Evolutionary conservation across 805 yeast species (phyloP), one percentile per base, ranked within the genome.

Genomic region (Candida broadrunensis): DNA sequence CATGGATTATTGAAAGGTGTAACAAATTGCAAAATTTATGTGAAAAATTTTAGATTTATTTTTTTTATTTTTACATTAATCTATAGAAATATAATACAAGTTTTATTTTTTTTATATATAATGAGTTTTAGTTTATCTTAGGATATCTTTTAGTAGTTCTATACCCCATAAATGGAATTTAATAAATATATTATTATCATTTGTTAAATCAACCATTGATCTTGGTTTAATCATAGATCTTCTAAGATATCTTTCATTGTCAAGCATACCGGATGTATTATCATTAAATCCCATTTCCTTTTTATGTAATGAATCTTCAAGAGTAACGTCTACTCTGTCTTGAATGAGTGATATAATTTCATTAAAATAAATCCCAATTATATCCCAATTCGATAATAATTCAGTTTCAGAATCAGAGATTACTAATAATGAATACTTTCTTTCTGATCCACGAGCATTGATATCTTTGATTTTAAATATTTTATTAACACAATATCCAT

Each of bases 361-460:
- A n/a, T 44, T 47, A 21, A 59, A 42, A 43, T 58, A 78, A 8
- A 63, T 54, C 13, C 64, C 56, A 1, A 81, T 68, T 34, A 72
- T 56, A 29, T 76, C 72, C 81, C 86, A 83, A 45, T 76, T 71
- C 23, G 66, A 59, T n/a, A 81, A 58, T 13, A 84, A 55, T 13
- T 62, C 70, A n/a, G 63, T 52, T 44, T 77, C 86, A 16, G 71
- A 63, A 49, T 81, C 85, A 9, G 77, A 64, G 1, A 81, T 72
- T 12, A 83, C 78, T 42, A 83, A 70, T 15, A 82, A 56, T 1
- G 83, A 70, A 49, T 83, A 85, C 38, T 85, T 73, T 43, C 91
- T 64, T 55, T 85, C 89, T 1, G 84, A 78, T 2, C 91, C 91
- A 41, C 91, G 67, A 0, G 91, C 89, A 36, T 78, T 77, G 11